phyloP scores from a whole-genome alignment of 768 basidiomycete species.

The Mycena polygramma region DNA sequence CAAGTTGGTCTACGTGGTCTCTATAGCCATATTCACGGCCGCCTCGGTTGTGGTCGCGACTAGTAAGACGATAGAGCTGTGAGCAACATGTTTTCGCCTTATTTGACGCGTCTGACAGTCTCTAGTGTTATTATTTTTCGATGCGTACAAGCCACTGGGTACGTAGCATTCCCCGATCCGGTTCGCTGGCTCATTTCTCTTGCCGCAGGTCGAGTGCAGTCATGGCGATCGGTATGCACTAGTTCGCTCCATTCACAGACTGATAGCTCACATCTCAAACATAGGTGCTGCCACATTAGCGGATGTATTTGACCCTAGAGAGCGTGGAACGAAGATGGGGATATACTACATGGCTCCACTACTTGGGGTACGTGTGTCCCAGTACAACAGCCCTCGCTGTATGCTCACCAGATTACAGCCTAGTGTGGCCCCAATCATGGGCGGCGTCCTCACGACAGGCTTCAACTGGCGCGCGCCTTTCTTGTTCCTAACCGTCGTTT shows the following conservation, averaged over 20 bases:
- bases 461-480: conserved; percentile 87
- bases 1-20: conserved; percentile 71
- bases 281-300: conserved; percentile 78
- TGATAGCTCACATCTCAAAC: background rate
- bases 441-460: conserved; percentile 73
- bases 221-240: conserved; percentile 63
- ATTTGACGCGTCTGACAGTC: background rate
- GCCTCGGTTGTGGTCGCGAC: conserved; percentile 71
- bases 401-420: conserved; percentile 4
- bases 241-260: background rate
- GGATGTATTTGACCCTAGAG: conserved; percentile 80
- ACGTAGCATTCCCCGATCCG: conserved; percentile 30
- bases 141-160: conserved; percentile 77
- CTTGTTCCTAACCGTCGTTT: conserved; percentile 82
- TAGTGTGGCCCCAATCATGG: conserved; percentile 78
- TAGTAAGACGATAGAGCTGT: conserved; percentile 65
- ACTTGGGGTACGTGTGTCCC: conserved; percentile 62
- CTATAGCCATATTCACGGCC: conserved; percentile 64
- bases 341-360: conserved; percentile 85
- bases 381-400: background rate
- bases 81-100: conserved; percentile 34
- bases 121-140: conserved; percentile 74
- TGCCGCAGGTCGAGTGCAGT: conserved; percentile 70
- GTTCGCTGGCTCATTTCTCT: conserved; percentile 29
- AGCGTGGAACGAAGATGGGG: conserved; percentile 86